These are phyloP conservation scores for Malania oleifera DNA, from an alignment of 164 flowering plant genomes.

Conservation along the genomic window DNA sequence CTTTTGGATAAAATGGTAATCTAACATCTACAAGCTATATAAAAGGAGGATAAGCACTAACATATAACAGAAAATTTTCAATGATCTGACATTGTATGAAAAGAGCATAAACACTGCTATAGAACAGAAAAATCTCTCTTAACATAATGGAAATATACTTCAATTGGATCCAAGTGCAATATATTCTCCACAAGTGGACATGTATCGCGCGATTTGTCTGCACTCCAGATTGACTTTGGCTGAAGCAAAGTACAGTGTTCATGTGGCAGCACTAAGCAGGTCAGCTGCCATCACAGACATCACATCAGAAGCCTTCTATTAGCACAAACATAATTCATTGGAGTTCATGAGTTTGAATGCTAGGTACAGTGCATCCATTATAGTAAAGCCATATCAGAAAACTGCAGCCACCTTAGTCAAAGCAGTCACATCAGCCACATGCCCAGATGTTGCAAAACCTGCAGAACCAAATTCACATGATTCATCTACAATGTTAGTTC, in stretches of 20 bases:
- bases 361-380: neutral
- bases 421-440: conserved; percentile 67
- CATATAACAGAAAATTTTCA: neutral
- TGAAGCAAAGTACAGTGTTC: conserved; percentile 46
- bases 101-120: neutral
- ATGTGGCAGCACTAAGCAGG: conserved; percentile 73
- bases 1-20: too few relatives aligned
- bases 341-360: neutral
- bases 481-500: too few relatives aligned
- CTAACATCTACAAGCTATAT: too few relatives aligned
- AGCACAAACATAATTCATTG: neutral
- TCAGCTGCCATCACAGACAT: conserved; percentile 56
- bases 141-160: conserved; percentile 42
- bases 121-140: neutral
- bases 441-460: conserved; percentile 44
- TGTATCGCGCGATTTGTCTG: conserved; percentile 50
- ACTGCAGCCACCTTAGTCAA: conserved; percentile 57
- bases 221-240: conserved; percentile 83
- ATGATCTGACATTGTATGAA: too few relatives aligned
- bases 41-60: neutral
- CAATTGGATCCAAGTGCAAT: conserved; percentile 81
- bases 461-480: conserved; percentile 13
- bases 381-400: neutral
- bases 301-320: conserved; percentile 6
- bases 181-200: conserved; percentile 67